Conservation (phyloP, 345 rosid species). For the Erucastrum elatum region DNA sequence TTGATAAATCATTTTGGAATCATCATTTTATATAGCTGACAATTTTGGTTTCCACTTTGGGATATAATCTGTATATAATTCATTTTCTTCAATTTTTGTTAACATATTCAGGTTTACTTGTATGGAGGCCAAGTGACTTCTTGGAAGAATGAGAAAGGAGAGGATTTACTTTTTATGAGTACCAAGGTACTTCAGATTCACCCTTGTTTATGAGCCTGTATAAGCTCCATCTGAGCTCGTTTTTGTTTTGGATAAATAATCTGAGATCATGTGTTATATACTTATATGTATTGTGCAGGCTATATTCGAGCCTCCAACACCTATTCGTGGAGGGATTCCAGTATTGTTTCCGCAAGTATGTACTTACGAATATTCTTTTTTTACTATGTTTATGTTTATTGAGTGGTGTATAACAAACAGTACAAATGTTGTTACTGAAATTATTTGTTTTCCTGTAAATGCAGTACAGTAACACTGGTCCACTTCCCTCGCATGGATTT, state of each 20-base stretch:
- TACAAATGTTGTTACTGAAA: constrained; percentile 20
- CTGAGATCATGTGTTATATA: constrained; percentile 2
- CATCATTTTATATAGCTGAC: not conserved
- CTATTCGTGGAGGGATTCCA: constrained; percentile 93
- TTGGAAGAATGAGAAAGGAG: constrained; percentile 79
- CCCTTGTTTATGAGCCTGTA: not conserved
- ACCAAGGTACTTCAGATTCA: constrained; percentile 49
- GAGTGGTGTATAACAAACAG: not conserved
- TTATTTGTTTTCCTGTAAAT: constrained; percentile 4
- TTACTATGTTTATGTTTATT: not conserved
- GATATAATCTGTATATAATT: not conserved
- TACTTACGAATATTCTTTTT: not conserved
- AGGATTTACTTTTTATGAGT: constrained; percentile 83
- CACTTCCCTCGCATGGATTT: constrained; percentile 85
- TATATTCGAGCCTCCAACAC: constrained; percentile 59
- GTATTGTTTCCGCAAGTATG: constrained; percentile 91
- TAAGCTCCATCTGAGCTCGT: not conserved
- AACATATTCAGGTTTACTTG: constrained; percentile 21
- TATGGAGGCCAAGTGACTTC: constrained; percentile 63
- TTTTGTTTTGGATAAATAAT: not conserved
- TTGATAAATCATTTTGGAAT: not conserved
- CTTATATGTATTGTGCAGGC: constrained; percentile 47
- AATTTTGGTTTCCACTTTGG: not conserved
- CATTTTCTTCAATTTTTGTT: not conserved
- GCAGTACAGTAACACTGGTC: constrained; percentile 73